Evolutionary conservation across 2,329 filamentous ascomycete species (phyloP).

Genomic region (Exserohilum turcica): DNA sequence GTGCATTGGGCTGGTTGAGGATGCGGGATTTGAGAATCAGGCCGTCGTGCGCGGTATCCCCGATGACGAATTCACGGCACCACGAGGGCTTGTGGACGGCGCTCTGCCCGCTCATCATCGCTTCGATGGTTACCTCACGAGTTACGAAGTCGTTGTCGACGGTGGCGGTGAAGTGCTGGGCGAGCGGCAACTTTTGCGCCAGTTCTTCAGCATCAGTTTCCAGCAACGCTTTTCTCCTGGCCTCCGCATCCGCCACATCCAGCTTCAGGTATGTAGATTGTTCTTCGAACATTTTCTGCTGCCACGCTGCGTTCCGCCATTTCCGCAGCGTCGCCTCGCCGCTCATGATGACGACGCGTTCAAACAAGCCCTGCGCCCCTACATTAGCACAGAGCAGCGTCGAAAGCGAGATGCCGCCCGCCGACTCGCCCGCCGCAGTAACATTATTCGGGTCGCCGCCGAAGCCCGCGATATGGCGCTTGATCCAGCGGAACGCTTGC

Average conservation of each 20-base stretch:
- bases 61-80: slow-evolving; percentile 55
- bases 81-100: slow-evolving; percentile 49
- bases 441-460: slow-evolving; percentile 48
- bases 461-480: slow-evolving; percentile 47
- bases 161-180: slow-evolving; percentile 32
- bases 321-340: slow-evolving; percentile 39
- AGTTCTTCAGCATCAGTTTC: slow-evolving; percentile 28
- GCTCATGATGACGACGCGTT: slow-evolving; percentile 39
- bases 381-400: slow-evolving; percentile 35
- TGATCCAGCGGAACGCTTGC: slow-evolving; percentile 47
- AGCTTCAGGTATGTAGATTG: slow-evolving; percentile 29
- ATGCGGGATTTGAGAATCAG: slow-evolving; percentile 37
- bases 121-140: slow-evolving; percentile 19
- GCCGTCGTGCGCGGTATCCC: slow-evolving; percentile 54
- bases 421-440: slow-evolving; percentile 54
- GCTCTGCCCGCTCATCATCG: slow-evolving; percentile 20
- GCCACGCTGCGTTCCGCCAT: slow-evolving; percentile 32
- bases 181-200: slow-evolving; percentile 28
- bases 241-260: slow-evolving; percentile 9
- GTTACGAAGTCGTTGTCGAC: slow-evolving; percentile 34
- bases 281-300: slow-evolving; percentile 32
- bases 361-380: slow-evolving; percentile 30
- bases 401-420: slow-evolving; percentile 49
- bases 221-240: slow-evolving; percentile 20
- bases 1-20: slow-evolving; percentile 33